These are phyloP conservation scores for Pseudoneurospora amorphoporcata DNA, from an alignment of 495 filamentous ascomycete genomes.

Conservation along the genomic window DNA sequence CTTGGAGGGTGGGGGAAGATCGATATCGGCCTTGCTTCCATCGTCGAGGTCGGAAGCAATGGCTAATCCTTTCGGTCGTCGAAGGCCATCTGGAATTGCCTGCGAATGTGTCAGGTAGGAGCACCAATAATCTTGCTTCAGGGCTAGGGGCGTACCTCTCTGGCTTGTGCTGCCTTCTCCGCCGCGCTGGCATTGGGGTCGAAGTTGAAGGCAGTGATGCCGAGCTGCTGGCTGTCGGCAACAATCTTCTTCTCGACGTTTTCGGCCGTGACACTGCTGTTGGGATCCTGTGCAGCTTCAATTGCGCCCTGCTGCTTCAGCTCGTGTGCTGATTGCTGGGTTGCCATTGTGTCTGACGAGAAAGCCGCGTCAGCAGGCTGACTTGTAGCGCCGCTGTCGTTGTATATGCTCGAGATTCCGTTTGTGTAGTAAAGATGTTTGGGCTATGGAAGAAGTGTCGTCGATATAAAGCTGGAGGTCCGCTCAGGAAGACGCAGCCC, in stretches of 20 bases:
- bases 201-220: conserved; percentile 72
- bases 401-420: neutral
- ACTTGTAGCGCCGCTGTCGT: neutral
- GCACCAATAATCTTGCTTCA: neutral
- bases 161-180: conserved; percentile 70
- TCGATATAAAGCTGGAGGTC: neutral
- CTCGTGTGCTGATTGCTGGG: conserved; percentile 38
- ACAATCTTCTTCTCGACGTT: conserved; percentile 61
- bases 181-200: conserved; percentile 76
- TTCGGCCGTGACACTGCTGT: conserved; percentile 56
- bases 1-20: conserved; percentile 66
- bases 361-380: conserved; percentile 10
- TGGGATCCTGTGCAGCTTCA: conserved; percentile 59
- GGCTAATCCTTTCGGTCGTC: conserved; percentile 55
- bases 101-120: conserved; percentile 13
- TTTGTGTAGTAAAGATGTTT: neutral
- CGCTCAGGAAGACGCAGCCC: neutral
- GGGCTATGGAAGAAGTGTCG: neutral
- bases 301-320: conserved; percentile 69
- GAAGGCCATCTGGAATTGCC: conserved; percentile 46
- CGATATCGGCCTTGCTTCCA: conserved; percentile 57
- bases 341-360: conserved; percentile 26
- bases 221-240: conserved; percentile 64
- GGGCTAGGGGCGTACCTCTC: conserved; percentile 53
- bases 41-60: conserved; percentile 69